These are phyloP conservation scores for Aspergillus indologenus DNA, from an alignment of 495 filamentous ascomycete genomes.

Conservation along the genomic window DNA sequence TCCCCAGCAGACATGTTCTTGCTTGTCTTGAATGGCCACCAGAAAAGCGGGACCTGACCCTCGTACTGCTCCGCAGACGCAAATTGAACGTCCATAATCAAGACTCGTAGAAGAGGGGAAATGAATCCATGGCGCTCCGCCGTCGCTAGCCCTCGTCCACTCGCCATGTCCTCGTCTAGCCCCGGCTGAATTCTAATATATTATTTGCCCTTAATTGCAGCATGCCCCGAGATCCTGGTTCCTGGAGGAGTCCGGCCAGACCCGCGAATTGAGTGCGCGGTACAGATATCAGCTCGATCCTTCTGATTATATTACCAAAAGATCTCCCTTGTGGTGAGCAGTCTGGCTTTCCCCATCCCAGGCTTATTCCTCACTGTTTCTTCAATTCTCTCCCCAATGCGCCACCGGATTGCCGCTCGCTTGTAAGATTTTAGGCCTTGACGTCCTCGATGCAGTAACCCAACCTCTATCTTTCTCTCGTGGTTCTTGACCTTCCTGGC, in stretches of 20 bases:
- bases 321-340: background rate
- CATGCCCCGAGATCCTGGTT: background rate
- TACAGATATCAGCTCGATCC: background rate
- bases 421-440: background rate
- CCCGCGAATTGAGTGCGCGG: background rate
- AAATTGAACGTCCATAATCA: background rate
- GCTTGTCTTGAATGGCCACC: background rate
- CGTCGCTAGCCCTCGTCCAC: background rate
- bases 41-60: background rate
- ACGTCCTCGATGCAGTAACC: background rate
- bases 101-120: background rate
- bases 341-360: background rate
- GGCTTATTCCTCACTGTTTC: background rate
- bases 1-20: background rate
- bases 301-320: slow-evolving; percentile 3
- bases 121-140: background rate
- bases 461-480: background rate
- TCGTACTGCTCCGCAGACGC: background rate
- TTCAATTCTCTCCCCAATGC: background rate
- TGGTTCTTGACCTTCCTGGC: background rate
- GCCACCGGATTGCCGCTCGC: background rate
- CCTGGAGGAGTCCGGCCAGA: slow-evolving; percentile 2
- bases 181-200: background rate
- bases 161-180: background rate
- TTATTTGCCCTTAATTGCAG: background rate